Evolutionary conservation across 2,329 filamentous ascomycete genomes (phyloP), one percentile per base, ranked within the genome.

Genomic region (Parastagonospora nodorum): DNA sequence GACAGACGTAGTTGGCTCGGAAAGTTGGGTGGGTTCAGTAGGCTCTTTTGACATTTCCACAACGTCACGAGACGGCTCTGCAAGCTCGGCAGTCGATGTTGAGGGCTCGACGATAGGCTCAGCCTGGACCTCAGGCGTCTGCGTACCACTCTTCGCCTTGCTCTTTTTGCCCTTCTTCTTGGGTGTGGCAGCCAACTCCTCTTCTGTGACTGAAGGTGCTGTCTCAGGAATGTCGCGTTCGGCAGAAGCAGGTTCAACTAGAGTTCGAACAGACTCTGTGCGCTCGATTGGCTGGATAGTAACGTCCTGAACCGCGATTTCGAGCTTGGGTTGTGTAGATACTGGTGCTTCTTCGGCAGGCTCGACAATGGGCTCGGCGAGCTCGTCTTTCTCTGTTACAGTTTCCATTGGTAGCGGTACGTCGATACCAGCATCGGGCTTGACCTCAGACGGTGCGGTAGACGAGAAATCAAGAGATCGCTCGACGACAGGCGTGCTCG

Each of bases 81-180:
- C 14, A 8, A 31, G 24, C 19, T 41, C 46, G 7, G 45, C 10
- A 16, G 45, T 33, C 19, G 49, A 12, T 9, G 36, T 27, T 31
- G 43, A 41, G 27, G 51, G 15, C 32, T 50, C 39, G 8, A 28
- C 8, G 12, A 15, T 31, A 24, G 35, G 15, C 5, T 48, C 48
- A 11, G 28, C 19, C 30, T 56, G 51, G 24, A 40, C 24, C 11
- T 49, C 48, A 5, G 50, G 53, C 6, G 50, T 58, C n/a, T 53
- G 44, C 5, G 46, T 16, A 28, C 50, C 56, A 24, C 50, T 64
- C 49, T 57, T 60, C 31, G 38, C 50, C 48, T 63, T 62, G 43
- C 31, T 44, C 48, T 64, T 67, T 44, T 64, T 65, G 39, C 47
- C 40, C 38, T 65, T 65, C 47, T 67, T 60, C 42, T 56, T 59